Evolutionary conservation across 257 asterid species (phyloP), one percentile per base, ranked within the genome.

Genomic region (Solanum infundibuliforme): DNA sequence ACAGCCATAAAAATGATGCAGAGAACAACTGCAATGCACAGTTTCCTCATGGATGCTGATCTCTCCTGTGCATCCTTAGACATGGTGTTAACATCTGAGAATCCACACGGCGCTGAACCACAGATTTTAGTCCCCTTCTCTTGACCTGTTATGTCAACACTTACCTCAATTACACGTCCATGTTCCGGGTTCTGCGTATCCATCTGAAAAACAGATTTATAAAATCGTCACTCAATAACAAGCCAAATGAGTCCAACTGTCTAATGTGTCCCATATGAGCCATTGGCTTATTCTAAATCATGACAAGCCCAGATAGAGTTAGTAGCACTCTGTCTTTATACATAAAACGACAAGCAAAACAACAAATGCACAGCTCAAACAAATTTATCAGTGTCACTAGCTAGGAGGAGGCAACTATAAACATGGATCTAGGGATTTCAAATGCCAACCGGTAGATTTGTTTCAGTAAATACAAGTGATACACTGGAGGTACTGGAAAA

Each of bases 71-170:
- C 94, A 52, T 95, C 98, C 89, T 86, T 92, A 11, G 95, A 89
- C 86, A 92, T 94, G 5, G 94, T 79, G 71, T 89, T 92, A 43
- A 92, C 92, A 89, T 96, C 96, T 32, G 98, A 92, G 69, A 96
- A 94, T 31, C 96, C 99, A 90, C 99, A 96, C 2, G 94, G 83
- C 87, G 94, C 96, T 69, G 94, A 98, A 65, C 93, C 98, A 87
- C 98, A 96, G 25, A 88, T 90, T 87, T 95, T 96, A 89, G 48
- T 90, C 83, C 87, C 92, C 91, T 91, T 90, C 86, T 92, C 96
- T 8, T 82, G 58, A 72, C 84, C 76, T n/a, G 91, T 72, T 77
- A 62, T 60, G 86, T 91, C 96, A 32, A 87, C 43, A 48, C 87
- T 66, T 62, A 96, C 92, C 91, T 94, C 98, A 83, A 95, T 87